Percentiles rank a stretch among this genome's conserved stretches.
Conservation (phyloP, 352 stramenopile genomes). For the Salisapilia sapeloensis region DNA sequence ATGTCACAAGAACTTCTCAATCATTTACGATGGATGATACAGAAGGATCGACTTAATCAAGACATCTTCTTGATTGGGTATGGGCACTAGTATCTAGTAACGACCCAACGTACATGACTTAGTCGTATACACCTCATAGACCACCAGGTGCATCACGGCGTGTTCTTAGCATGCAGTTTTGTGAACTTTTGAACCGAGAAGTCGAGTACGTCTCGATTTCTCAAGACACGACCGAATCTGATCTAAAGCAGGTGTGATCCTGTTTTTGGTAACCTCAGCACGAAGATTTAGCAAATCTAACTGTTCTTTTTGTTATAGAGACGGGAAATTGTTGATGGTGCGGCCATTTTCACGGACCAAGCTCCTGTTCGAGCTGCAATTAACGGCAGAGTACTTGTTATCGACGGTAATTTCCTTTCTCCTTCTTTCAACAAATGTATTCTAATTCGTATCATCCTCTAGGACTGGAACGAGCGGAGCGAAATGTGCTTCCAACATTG, state of each 20-base stretch:
- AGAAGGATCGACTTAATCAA: conserved; percentile 69
- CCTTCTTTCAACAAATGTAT: background rate
- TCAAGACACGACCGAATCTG: conserved; percentile 87
- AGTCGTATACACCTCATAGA: conserved; percentile 10
- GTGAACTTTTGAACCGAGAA: conserved; percentile 67
- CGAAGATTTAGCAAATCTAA: background rate
- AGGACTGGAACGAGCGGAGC: conserved; percentile 89
- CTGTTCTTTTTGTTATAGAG: conserved; percentile 11
- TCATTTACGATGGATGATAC: conserved; percentile 77
- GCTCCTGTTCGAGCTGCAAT: conserved; percentile 89
- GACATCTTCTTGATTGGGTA: conserved; percentile 82
- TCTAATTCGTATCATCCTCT: background rate
- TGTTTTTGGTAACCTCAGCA: background rate
- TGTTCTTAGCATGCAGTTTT: conserved; percentile 69
- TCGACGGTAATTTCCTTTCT: conserved; percentile 57
- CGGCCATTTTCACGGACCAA: conserved; percentile 81
- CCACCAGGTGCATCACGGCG: conserved; percentile 56
- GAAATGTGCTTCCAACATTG: conserved; percentile 93
- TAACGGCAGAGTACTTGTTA: conserved; percentile 84
- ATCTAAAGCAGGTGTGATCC: conserved; percentile 66
- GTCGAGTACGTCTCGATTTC: conserved; percentile 87
- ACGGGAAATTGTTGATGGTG: conserved; percentile 48
- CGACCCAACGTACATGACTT: no score
- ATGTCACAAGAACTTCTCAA: conserved; percentile 46
- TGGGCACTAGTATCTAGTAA: background rate